A percentile compares a stretch with the other conserved stretches of the same genome.
Evolutionary conservation across 2,329 filamentous ascomycete genomes (phyloP).

Genomic region (Pezicula carpinea): DNA sequence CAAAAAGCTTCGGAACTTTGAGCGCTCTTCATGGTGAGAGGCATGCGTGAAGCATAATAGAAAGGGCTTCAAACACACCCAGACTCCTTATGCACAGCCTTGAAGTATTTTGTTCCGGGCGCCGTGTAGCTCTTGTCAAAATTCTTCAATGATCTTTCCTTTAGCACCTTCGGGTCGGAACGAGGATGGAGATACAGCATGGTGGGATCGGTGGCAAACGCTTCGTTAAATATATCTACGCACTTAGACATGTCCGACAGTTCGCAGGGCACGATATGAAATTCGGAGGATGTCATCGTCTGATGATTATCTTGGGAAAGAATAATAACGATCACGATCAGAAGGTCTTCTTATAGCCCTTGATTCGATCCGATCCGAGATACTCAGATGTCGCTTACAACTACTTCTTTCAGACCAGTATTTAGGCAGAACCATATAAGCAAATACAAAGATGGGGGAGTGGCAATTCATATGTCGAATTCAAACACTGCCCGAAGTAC

Average conservation of each 20-base stretch:
- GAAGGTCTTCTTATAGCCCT: not conserved
- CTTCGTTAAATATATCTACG: slow-evolving; percentile 2
- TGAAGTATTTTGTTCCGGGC: slow-evolving; percentile 2
- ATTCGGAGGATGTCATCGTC: not conserved
- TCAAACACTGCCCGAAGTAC: too few relatives aligned
- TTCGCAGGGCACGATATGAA: not conserved
- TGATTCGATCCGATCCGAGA: not conserved
- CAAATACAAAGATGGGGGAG: too few relatives aligned
- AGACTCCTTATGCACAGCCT: not conserved
- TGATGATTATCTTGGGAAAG: not conserved
- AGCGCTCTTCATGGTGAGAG: not conserved
- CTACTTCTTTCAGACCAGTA: not conserved
- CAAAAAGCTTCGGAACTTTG: too few relatives aligned
- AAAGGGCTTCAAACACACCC: slow-evolving; percentile 1
- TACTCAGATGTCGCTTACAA: not conserved
- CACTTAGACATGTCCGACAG: not conserved
- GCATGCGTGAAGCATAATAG: not conserved
- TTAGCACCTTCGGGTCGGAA: not conserved
- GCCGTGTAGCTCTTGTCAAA: not conserved
- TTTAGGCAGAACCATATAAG: too few relatives aligned
- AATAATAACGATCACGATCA: not conserved
- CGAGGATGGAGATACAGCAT: slow-evolving; percentile 1
- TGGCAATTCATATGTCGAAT: too few relatives aligned
- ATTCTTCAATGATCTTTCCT: not conserved
- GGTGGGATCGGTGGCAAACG: not conserved